Evolutionary conservation across 768 basidiomycete genomes (phyloP).

Genomic region (Amanita pallidorosea): DNA sequence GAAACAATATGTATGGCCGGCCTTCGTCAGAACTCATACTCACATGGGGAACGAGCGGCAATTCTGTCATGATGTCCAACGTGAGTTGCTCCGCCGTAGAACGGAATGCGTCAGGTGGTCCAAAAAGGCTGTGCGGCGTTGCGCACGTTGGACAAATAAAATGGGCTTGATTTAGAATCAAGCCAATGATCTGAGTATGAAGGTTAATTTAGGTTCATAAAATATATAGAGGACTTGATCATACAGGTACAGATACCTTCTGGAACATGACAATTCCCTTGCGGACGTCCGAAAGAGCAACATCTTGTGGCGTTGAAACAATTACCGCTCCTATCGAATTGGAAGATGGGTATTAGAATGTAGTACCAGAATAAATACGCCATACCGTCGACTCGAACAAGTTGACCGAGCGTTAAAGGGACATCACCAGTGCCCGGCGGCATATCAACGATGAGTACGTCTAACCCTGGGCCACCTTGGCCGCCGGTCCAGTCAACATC

Average conservation of each 20-base stretch:
- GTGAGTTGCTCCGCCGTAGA: conserved; percentile 44
- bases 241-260: conserved; percentile 79
- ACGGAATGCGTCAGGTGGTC: conserved; percentile 55
- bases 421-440: conserved; percentile 98
- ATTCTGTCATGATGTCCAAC: conserved; percentile 62
- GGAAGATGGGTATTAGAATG: not conserved
- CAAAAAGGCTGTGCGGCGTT: conserved; percentile 35
- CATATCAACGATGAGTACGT: conserved; percentile 89
- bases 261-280: conserved; percentile 91
- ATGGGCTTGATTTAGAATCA: conserved; percentile 82
- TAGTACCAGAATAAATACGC: not conserved
- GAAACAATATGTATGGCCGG: conserved; percentile 32
- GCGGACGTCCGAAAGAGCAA: conserved; percentile 82
- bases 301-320: conserved; percentile 92
- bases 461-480: conserved; percentile 42
- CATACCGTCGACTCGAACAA: conserved; percentile 76
- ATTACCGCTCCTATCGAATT: conserved; percentile 70
- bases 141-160: conserved; percentile 71
- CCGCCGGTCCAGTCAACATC: conserved; percentile 79
- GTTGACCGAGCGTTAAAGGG: conserved; percentile 81
- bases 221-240: conserved; percentile 13
- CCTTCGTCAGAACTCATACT: conserved; percentile 68
- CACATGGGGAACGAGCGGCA: conserved; percentile 71
- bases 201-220: not conserved
- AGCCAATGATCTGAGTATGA: conserved; percentile 60